Conservation (phyloP, 345 rosid genomes). For the Gossypium ekmanianum region DNA sequence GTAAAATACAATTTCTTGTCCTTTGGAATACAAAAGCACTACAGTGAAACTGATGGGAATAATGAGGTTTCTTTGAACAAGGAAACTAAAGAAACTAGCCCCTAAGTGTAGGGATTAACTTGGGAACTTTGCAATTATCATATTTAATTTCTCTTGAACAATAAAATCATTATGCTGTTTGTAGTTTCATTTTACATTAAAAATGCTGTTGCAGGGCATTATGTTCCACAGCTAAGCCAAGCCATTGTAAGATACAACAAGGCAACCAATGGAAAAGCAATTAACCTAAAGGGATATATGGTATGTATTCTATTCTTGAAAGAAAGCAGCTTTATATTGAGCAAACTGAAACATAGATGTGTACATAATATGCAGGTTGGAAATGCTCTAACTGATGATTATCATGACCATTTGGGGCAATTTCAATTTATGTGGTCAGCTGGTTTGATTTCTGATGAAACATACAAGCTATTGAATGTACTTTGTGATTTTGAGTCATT, state of each 20-base stretch:
- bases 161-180: background rate
- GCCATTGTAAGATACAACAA: conserved; percentile 61
- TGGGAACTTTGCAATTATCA: background rate
- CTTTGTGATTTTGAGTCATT: conserved; percentile 70
- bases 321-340: background rate
- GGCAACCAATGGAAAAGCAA: conserved; percentile 34
- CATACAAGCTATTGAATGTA: conserved; percentile 57
- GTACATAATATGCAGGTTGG: conserved; percentile 64
- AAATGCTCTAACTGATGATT: conserved; percentile 87
- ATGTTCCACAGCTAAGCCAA: conserved; percentile 90
- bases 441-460: conserved; percentile 87
- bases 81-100: too few relatives aligned
- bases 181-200: background rate
- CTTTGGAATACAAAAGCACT: background rate
- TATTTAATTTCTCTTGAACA: background rate
- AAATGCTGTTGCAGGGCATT: conserved; percentile 61
- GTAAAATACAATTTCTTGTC: conserved; percentile 4
- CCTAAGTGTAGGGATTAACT: background rate
- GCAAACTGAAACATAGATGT: conserved; percentile 13
- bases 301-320: conserved; percentile 31
- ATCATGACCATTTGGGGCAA: conserved; percentile 69
- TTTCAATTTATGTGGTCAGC: conserved; percentile 82
- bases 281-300: conserved; percentile 91
- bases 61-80: background rate
- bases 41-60: background rate